Percentiles rank a stretch among this genome's conserved stretches.
These are phyloP conservation scores for Lepidium africanum DNA, from an alignment of 345 rosid genomes.

Conservation along the genomic window DNA sequence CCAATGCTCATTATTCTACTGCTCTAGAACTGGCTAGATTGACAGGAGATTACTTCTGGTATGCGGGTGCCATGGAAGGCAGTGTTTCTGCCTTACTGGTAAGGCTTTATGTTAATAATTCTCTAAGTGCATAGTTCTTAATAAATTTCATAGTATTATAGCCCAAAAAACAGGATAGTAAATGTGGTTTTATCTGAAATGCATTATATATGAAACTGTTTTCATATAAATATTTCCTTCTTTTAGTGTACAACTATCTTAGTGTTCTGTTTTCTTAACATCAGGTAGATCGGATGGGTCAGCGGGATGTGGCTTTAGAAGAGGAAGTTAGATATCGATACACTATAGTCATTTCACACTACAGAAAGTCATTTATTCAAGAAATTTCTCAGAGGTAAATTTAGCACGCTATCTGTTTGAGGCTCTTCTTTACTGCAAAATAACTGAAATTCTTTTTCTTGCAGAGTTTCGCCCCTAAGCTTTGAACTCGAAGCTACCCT, in stretches of 20 bases:
- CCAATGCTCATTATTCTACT: constrained; percentile 92
- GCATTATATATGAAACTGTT: not conserved
- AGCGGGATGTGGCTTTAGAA: constrained; percentile 61
- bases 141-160: not conserved
- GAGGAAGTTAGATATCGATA: constrained; percentile 84
- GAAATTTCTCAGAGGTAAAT: constrained; percentile 85
- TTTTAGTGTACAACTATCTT: not conserved
- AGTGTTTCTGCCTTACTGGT: constrained; percentile 94
- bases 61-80: constrained; percentile 97
- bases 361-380: constrained; percentile 89
- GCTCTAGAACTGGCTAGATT: constrained; percentile 84
- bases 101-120: constrained; percentile 8
- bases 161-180: not conserved
- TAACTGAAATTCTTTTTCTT: constrained; percentile 18
- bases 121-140: not conserved
- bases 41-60: constrained; percentile 93
- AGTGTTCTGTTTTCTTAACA: constrained; percentile 20
- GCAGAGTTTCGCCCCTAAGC: constrained; percentile 94
- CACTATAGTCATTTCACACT: constrained; percentile 68
- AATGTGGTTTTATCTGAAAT: not conserved
- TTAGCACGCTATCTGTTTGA: not conserved
- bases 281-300: constrained; percentile 81
- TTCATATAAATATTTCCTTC: not conserved
- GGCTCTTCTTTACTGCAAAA: constrained; percentile 5
- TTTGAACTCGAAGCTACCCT: constrained; percentile 96